phyloP scores from a whole-genome alignment of 495 filamentous ascomycete genomes.

The Wilcoxina mikolae region DNA sequence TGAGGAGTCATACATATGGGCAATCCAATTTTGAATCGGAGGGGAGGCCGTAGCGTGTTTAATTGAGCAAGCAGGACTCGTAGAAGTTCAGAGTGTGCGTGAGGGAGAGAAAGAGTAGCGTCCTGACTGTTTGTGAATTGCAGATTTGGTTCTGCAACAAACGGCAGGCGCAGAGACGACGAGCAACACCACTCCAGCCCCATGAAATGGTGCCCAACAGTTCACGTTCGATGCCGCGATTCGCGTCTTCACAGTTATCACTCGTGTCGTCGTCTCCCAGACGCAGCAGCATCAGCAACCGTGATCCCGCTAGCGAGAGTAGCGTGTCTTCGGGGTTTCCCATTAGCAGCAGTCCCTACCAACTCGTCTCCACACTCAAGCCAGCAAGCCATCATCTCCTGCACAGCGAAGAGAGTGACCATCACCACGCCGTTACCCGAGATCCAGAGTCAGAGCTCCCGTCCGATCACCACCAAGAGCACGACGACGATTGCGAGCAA shows the following conservation, averaged over 20 bases:
- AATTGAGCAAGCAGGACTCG: background rate
- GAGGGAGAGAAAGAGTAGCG: background rate
- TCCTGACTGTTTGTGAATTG: conserved; percentile 9
- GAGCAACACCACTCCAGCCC: conserved; percentile 70
- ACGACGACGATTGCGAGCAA: background rate
- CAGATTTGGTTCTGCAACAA: conserved; percentile 99
- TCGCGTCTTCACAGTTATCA: conserved; percentile 1
- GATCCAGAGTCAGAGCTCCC: background rate
- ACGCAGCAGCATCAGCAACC: background rate
- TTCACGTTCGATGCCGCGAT: background rate
- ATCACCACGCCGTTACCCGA: conserved; percentile 1
- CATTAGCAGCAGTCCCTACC: background rate
- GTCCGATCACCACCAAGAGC: background rate
- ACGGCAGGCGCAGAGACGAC: conserved; percentile 81
- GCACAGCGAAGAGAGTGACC: background rate
- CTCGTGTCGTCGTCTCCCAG: conserved; percentile 1
- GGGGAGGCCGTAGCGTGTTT: background rate
- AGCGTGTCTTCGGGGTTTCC: conserved; percentile 1
- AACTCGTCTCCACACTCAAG: background rate
- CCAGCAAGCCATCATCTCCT: background rate
- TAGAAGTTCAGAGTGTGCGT: background rate
- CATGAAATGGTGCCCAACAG: conserved; percentile 47
- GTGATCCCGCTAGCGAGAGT: conserved; percentile 1
- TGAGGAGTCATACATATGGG: background rate
- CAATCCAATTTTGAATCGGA: background rate